Percentiles rank a stretch among this genome's conserved stretches.
These are phyloP conservation scores for Fusarium domesticum DNA, from an alignment of 2,329 filamentous ascomycete species.

Conservation along the genomic window DNA sequence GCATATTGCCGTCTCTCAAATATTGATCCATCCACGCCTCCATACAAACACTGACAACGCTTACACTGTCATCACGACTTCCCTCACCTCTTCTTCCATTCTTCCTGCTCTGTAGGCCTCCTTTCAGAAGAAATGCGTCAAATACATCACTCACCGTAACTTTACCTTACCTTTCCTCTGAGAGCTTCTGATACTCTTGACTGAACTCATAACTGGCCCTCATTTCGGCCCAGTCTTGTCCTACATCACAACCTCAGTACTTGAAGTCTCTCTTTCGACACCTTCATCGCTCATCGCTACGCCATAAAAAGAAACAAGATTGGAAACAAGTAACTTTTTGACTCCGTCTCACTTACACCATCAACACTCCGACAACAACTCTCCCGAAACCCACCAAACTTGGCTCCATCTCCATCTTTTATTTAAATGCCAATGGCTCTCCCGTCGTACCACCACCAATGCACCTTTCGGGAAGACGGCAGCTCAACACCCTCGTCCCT, in stretches of 20 bases:
- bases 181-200: not conserved
- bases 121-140: conserved; percentile 4
- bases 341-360: not conserved
- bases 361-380: conserved; percentile 1
- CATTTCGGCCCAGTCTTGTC: not conserved
- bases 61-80: not conserved
- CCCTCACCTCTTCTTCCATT: conserved; percentile 1
- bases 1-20: not conserved
- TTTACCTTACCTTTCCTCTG: not conserved
- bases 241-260: not conserved
- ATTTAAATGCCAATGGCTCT: conserved; percentile 23
- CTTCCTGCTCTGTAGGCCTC: conserved; percentile 10
- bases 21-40: not conserved
- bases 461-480: conserved; percentile 28
- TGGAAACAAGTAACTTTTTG: conserved; percentile 1
- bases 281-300: conserved; percentile 1
- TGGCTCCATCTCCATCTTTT: conserved; percentile 5
- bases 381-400: conserved; percentile 1
- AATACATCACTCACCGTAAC: conserved; percentile 2
- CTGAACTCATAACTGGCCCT: not conserved
- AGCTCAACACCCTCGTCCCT: conserved; percentile 20
- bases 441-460: conserved; percentile 28
- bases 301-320: conserved; percentile 1
- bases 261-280: not conserved
- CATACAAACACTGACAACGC: not conserved